These are phyloP conservation scores for Candida oleophila DNA, from an alignment of 805 yeast genomes.

Conservation along the genomic window DNA sequence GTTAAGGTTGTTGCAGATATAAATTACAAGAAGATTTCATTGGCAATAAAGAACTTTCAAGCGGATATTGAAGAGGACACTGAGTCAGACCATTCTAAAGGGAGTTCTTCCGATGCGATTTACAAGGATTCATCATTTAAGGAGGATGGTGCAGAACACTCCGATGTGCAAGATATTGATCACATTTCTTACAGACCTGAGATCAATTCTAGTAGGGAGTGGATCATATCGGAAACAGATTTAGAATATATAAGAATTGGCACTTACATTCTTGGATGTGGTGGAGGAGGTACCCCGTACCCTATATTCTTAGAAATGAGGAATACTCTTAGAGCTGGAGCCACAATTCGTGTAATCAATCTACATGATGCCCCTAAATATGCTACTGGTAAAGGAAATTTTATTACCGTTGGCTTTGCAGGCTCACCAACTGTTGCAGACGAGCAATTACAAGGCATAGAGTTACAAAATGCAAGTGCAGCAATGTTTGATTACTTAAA, in stretches of 20 bases:
- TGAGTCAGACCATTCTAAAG: slow-evolving; percentile 1
- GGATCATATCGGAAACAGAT: slow-evolving; percentile 42
- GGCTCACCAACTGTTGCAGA: slow-evolving; percentile 50
- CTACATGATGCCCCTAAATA: slow-evolving; percentile 22
- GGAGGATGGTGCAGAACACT: neutral
- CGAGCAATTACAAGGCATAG: slow-evolving; percentile 43
- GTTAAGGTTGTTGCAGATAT: slow-evolving; percentile 45
- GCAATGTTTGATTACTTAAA: slow-evolving; percentile 24
- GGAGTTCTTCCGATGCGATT: slow-evolving; percentile 6
- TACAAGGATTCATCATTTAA: slow-evolving; percentile 17
- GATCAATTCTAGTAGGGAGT: slow-evolving; percentile 24
- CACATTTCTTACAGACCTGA: slow-evolving; percentile 26
- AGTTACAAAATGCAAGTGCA: slow-evolving; percentile 28
- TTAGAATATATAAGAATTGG: slow-evolving; percentile 42
- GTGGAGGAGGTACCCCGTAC: slow-evolving; percentile 53
- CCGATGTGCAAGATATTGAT: slow-evolving; percentile 7
- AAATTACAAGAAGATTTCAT: slow-evolving; percentile 28
- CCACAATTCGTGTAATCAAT: slow-evolving; percentile 32
- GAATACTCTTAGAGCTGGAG: slow-evolving; percentile 33
- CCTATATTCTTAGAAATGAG: slow-evolving; percentile 33
- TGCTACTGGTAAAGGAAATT: slow-evolving; percentile 23
- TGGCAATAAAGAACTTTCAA: neutral
- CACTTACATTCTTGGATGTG: slow-evolving; percentile 49
- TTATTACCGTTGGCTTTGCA: slow-evolving; percentile 28
- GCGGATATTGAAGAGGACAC: neutral